Evolutionary conservation across 129 eudicot species (phyloP), one percentile per base, ranked within the genome.

Genomic region (Ambrosia artemisiifolia): DNA sequence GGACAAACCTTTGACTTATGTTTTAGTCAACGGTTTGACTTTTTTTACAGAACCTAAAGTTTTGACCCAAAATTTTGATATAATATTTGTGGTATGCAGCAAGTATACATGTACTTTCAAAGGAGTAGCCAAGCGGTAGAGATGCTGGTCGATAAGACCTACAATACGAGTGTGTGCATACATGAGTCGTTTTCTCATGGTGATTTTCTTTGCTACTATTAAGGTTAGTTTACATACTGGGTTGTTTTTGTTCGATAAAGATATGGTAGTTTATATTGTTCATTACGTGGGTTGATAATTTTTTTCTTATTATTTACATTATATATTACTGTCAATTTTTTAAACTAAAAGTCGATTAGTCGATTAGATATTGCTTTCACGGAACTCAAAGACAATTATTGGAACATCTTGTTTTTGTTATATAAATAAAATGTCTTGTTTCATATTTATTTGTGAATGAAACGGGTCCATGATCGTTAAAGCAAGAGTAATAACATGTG

Each of bases 101-200:
- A 94, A 94, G 97, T 90, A 63, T 88, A 90, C 78, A 94, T 90
- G 97, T 90, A 94, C 53, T 94, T 94, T 89, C 89, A 96, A 10
- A 96, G 97, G 43, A 94, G 93, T 13, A 96, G 99, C 6, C 68
- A 71, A 82, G 97, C 91, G 0, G 91, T 93, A 0, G 91, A 94
- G 74, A 80, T 94, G 85, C 84, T 32, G 89, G 86, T 44, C 74
- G 98, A 24, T 81, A 60, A 78, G 85, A 69, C 83, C 89, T 14
- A 86, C 91, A 53, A 36, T 82, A 14, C 78, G 61, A 84, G 57
- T 3, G 30, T 18, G 59, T 53, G 40, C 65, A 2, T 36, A 19
- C 63, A 24, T 14, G 12, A 33, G 44, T 43, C 12, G 32, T 40
- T 67, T 54, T 40, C n/a, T 17, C 11, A 66, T 61, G 38, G 19